These are phyloP conservation scores for Cinchona pubescens DNA, from an alignment of 257 asterid genomes.

Conservation along the genomic window DNA sequence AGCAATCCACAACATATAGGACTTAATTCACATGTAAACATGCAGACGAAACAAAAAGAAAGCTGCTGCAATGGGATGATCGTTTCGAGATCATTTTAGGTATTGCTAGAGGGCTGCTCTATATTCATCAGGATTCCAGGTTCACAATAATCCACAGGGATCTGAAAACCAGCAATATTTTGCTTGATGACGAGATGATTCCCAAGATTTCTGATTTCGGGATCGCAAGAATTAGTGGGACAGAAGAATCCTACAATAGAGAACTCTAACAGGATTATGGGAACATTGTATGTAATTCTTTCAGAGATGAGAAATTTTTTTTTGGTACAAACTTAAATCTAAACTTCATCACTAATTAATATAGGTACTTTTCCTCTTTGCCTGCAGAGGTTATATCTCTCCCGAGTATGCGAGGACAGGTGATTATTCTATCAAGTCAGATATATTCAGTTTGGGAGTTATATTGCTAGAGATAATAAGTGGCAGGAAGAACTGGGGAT, in stretches of 20 bases:
- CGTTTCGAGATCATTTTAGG: slow-evolving; percentile 28
- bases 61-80: slow-evolving; percentile 24
- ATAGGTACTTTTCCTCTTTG: neutral
- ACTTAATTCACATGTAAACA: neutral
- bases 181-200: slow-evolving; percentile 30
- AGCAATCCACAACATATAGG: too few species aligned
- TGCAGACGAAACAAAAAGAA: slow-evolving; percentile 25
- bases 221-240: slow-evolving; percentile 29
- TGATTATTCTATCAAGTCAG: slow-evolving; percentile 35
- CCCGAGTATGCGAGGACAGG: slow-evolving; percentile 39
- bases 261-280: slow-evolving; percentile 29
- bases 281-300: slow-evolving; percentile 27
- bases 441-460: slow-evolving; percentile 40
- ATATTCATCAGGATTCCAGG: slow-evolving; percentile 33
- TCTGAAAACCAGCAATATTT: slow-evolving; percentile 29
- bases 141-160: slow-evolving; percentile 32
- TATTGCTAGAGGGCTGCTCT: slow-evolving; percentile 32
- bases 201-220: slow-evolving; percentile 39
- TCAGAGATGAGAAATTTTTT: neutral
- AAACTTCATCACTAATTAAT: too few species aligned
- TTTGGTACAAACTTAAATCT: neutral
- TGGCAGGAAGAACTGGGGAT: slow-evolving; percentile 31
- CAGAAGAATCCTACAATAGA: slow-evolving; percentile 17
- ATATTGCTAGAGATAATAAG: slow-evolving; percentile 33
- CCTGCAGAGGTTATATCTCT: slow-evolving; percentile 42